Conservation (phyloP, 306 rosid genomes). For the Gillenia trifoliata region DNA sequence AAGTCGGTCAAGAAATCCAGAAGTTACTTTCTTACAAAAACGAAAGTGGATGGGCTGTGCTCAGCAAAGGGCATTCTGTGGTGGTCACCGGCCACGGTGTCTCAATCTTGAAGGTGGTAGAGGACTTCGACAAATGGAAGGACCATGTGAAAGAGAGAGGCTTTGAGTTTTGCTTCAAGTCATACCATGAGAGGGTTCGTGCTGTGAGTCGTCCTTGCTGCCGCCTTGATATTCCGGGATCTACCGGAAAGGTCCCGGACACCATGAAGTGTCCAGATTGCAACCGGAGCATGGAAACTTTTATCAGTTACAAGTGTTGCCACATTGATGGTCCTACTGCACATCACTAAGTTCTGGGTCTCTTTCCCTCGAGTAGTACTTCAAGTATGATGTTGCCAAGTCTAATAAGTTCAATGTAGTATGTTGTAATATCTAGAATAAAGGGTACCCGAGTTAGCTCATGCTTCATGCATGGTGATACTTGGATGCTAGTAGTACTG, state of each 20-base stretch:
- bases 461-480: too few species aligned
- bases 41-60: constrained; percentile 49
- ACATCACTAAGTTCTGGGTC: constrained; percentile 6
- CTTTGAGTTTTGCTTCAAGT: constrained; percentile 25
- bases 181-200: constrained; percentile 7
- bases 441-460: too few species aligned
- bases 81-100: constrained; percentile 37
- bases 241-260: constrained; percentile 38
- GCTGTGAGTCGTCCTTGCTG: constrained; percentile 17
- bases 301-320: constrained; percentile 54
- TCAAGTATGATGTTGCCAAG: not conserved
- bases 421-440: too few species aligned
- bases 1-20: constrained; percentile 34
- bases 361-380: not conserved
- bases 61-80: constrained; percentile 31
- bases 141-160: constrained; percentile 19
- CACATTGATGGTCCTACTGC: constrained; percentile 20
- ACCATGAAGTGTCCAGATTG: constrained; percentile 51
- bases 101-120: constrained; percentile 23
- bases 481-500: too few species aligned
- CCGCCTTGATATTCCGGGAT: constrained; percentile 27
- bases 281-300: constrained; percentile 42
- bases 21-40: constrained; percentile 52
- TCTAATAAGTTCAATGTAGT: too few species aligned
- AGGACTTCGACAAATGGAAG: constrained; percentile 44